Base-by-base conservation (phyloP, 352 stramenopile genomes). In the Phytophthora cactorum region DNA sequence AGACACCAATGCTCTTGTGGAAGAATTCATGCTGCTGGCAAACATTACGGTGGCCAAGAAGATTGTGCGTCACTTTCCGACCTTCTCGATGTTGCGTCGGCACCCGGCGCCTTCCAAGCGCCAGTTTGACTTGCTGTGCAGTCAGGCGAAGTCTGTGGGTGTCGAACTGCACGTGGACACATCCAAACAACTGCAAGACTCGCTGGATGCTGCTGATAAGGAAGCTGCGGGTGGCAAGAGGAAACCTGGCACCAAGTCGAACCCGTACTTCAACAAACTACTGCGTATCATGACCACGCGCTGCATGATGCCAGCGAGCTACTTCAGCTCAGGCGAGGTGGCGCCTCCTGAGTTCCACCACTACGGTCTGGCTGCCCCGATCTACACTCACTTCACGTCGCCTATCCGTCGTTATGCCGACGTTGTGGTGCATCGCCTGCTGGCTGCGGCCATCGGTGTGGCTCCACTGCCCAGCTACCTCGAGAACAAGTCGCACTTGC, bases 331-430 rank as follows among this genome's bases (percentile, higher is more conserved):
- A 11, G 97, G 97, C 51, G 97, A 99, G 67, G 89, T 98, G 31
- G 81, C 96, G 22, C 90, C 96, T 5, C 92, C 89, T 6, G 96
- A 99, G 68, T 99, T 97, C 87, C 94, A 98, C 63, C 98, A 99
- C 80, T 99, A 99, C 74, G 95, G 98, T 34, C 86, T 99, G 9
- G 98, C 97, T 10, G 97, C 97, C 8, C 95, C 96, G 5, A 98
- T 99, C 28, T 99, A 99, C 80, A 99, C 98, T 34, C 98, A 99
- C 78, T 99, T 99, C 71, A 99, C 98, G 31, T 99, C 95, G n/a
- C 98, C 98, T 4, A 99, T 99, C 78, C 89, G 95, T 56, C 89
- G 95, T 4, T 94, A 99, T 79, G 97, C 98, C 1, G 98, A 99
- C 77, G 95, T 99, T 15, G 95, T 99, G 46, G 97, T 99, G 22